Evolutionary conservation across 2,329 filamentous ascomycete species (phyloP), one percentile per base, ranked within the genome.

Genomic region (Aspergillus sp.): DNA sequence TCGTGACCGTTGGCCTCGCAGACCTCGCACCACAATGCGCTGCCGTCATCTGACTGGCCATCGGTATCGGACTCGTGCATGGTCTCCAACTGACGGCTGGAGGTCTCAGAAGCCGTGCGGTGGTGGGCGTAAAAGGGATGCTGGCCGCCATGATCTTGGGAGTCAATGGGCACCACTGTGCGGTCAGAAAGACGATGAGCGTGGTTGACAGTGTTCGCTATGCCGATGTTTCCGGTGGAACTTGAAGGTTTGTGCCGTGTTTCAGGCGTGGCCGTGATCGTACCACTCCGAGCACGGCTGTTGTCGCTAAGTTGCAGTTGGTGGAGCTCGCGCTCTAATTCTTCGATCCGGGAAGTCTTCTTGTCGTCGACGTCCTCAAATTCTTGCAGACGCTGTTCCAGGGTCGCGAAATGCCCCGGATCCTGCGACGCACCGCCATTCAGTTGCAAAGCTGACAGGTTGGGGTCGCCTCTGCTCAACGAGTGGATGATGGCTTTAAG

Each of bases 401-500:
- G 76, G 50, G 85, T 84, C 6, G 76, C 72, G 32, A 81, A 66
- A 25, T 82, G 79, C 44, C 84, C 80, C 7, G 57, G 41, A 45
- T 82, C 75, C 32, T 52, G 46, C 30, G 43, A 48, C 15, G 52
- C 48, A 22, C 55, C 43, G 23, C 58, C 62, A 49, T 65, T 65
- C 9, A 22, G 15, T 51, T 66, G 59, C 20, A 62, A 47, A 37
- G 61, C 50, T 32, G 59, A 49, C 20, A 61, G 53, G 48, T 60
- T 61, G 12, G 63, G 57, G 25, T 68, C 69, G 22, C 68, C 88
- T 52, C 89, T 80, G 66, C 90, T 95, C 33, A 98, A 77, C 15
- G 89, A 95, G 70, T 97, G 91, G 51, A 98, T 97, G 63, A 98
- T 97, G 39, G 93, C 91, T 70, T 97, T 98, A 55, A 98, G 79